A percentile compares a stretch with the other conserved stretches of the same genome.
phyloP scores from a whole-genome alignment of 495 filamentous ascomycete species.

The Clavariopsis aquatica region DNA sequence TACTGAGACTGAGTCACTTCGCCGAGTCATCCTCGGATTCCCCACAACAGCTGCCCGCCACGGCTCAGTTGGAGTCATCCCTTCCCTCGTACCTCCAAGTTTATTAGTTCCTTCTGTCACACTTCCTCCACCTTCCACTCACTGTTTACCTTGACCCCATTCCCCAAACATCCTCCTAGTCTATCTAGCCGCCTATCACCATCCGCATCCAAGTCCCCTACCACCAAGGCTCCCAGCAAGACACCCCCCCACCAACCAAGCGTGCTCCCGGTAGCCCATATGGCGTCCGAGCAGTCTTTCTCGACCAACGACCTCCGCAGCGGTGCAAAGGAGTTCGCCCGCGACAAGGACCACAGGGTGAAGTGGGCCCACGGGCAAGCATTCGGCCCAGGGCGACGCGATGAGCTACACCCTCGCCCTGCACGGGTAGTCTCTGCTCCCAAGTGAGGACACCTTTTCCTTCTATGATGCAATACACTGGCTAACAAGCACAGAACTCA shows the following conservation, averaged over 20 bases:
- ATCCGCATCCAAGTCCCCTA: neutral
- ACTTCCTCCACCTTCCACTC: constrained; percentile 11
- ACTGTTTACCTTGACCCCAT: constrained; percentile 12
- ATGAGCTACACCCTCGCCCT: constrained; percentile 33
- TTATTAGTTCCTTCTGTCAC: constrained; percentile 33
- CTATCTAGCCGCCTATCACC: constrained; percentile 19
- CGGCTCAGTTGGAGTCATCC: constrained; percentile 21
- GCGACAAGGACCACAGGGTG: constrained; percentile 54
- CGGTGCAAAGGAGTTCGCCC: constrained; percentile 44
- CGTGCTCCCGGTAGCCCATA: constrained; percentile 1
- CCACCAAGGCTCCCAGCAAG: constrained; percentile 26
- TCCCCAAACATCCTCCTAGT: constrained; percentile 12
- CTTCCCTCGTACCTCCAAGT: constrained; percentile 14
- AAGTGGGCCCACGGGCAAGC: constrained; percentile 55
- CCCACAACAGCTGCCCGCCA: constrained; percentile 17
- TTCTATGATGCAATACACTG: neutral
- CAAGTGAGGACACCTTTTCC: constrained; percentile 21
- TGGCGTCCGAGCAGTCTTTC: constrained; percentile 46
- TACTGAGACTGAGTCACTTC: constrained; percentile 36
- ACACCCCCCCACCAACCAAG: constrained; percentile 5
- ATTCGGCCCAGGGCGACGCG: constrained; percentile 36
- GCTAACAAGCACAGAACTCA: constrained; percentile 10
- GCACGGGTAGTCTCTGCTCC: constrained; percentile 28
- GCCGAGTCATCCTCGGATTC: constrained; percentile 22
- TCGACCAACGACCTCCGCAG: constrained; percentile 47